Conservation (phyloP, 2,329 filamentous ascomycete species). For the Neurospora sp. region DNA sequence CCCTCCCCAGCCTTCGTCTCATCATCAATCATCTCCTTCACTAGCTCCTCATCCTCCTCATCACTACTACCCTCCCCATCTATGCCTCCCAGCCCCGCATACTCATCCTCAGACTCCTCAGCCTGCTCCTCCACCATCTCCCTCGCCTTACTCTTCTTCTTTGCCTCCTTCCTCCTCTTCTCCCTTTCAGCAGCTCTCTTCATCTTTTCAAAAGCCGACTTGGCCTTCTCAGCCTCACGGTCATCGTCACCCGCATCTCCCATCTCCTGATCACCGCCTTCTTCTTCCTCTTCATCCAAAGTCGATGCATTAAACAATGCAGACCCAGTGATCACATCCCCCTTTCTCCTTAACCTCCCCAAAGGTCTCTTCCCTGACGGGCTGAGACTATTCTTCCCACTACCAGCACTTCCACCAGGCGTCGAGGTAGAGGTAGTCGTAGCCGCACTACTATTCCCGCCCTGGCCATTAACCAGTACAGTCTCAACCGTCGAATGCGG, state of each 20-base stretch:
- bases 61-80: constrained; percentile 81
- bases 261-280: constrained; percentile 12
- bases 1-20: constrained; percentile 62
- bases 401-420: background rate
- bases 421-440: background rate
- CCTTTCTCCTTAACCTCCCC: constrained; percentile 38
- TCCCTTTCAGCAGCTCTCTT: constrained; percentile 50
- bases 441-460: background rate
- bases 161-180: constrained; percentile 48
- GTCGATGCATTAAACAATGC: constrained; percentile 30
- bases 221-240: constrained; percentile 20
- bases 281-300: constrained; percentile 33
- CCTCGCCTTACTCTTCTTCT: constrained; percentile 78
- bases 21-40: constrained; percentile 87
- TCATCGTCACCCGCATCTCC: constrained; percentile 6
- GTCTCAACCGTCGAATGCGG: constrained; percentile 65
- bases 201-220: constrained; percentile 59
- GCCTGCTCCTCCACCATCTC: constrained; percentile 88
- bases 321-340: constrained; percentile 9
- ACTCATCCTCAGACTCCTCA: constrained; percentile 96
- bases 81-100: constrained; percentile 81
- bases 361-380: constrained; percentile 34
- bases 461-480: constrained; percentile 36
- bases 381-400: background rate
- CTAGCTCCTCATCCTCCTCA: constrained; percentile 53